Evolutionary conservation across 2,329 filamentous ascomycete genomes (phyloP), one percentile per base, ranked within the genome.

Genomic region (Oidium heveae): DNA sequence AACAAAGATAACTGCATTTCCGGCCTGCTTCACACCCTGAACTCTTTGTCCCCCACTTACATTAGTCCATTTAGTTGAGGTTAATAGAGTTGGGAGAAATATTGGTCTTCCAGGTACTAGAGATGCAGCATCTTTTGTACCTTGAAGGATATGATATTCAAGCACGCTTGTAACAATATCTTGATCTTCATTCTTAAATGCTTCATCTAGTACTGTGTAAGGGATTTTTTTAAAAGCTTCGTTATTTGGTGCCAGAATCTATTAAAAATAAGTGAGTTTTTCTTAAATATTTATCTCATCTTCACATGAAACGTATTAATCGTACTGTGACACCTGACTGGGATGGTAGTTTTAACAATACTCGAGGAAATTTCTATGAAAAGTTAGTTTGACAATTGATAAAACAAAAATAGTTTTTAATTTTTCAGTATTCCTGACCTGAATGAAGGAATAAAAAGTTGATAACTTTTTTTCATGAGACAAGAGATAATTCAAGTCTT

Each of bases 1-100:
- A 7, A 66, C 65, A 56, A 70, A 68, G 34, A 71, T 65, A 36
- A 70, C 64, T 4, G 65, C 62, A 59, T 71, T 62, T 28, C 68
- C 65, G 55, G 72, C 68, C 58, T 70, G 68, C 61, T 69, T 67
- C 55, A 73, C 63, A 54, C 57, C 61, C 46, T 63, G 56, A 24
- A 76, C 68, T 54, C 68, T 68, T 59, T 75, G 72, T 1, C 74
- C 73, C 44, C 65, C 66, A 4, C 71, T 71, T 39, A 76, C 71
- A 60, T 73, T 74, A 37, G 68, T 71, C 63, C 68, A 75, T 22
- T 59, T 62, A 10, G 65, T 37, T 41, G 67, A 64, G 7, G 62
- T 66, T 50, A 76, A 66, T 18, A 74, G 66, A 1, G 71, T 73
- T 33, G 68, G 63, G 36, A 68, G 63, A 55, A 73, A 70, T 1